Base-by-base conservation (phyloP, 768 basidiomycete species). In the Leccinum subgranulosum region DNA sequence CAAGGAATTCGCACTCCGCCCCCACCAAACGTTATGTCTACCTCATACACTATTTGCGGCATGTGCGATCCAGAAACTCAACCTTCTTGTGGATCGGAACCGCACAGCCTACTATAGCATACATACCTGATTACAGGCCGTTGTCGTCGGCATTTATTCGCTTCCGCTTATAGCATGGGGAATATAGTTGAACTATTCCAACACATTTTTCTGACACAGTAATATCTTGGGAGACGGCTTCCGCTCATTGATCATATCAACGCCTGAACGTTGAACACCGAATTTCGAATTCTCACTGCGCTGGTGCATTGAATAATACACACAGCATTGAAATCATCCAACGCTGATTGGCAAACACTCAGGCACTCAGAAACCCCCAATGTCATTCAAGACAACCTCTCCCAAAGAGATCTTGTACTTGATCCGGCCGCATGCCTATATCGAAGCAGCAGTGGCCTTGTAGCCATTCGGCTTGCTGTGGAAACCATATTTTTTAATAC, bases 1-100 rank as follows among this genome's bases (percentile, higher is more conserved):
- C 23, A 9, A 23, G 27, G 34, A 19, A 47, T 69, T 71, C 34
- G 49, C 43, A 67, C 67, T 62, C 67, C 67, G 70, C 59, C 52
- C 52, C 23, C 21, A 15, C 6, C 25, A 25, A 47, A 25, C 15
- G 45, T 43, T 11, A 15, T n/a, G 9, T 19, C 33, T 39, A 39
- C n/a, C 17, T 34, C 47, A 23, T 43, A 43, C 25, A 25, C 21
- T 56, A 25, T 53, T 41, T 47, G 59, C 43, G 11, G 52, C 49
- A 21, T 49, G 33, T 33, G 29, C 31, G 25, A 17, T 41, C 31
- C 15, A 46, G 48, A 48, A 47, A 55, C 57, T 46, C 54, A 47
- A 55, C 57, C 41, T 56, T 63, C 46, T 51, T 54, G 49, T 53
- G n/a, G 12, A 39, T 57, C 60, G 48, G 63, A 49, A 33, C 49